These are phyloP conservation scores for Podospora pseudocomata DNA, from an alignment of 495 filamentous ascomycete species.

Conservation along the genomic window DNA sequence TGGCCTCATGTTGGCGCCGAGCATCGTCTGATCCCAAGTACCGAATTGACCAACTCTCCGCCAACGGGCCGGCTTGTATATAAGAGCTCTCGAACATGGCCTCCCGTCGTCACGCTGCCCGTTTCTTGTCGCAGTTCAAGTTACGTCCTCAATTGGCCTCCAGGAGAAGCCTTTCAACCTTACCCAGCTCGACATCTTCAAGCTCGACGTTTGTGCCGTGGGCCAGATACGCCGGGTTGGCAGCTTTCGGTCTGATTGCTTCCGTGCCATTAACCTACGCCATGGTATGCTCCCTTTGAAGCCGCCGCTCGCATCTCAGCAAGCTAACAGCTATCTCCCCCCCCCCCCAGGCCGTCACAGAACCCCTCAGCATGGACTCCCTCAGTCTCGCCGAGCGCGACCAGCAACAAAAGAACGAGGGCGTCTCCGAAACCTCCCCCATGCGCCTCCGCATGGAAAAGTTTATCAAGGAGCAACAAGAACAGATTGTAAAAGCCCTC, in stretches of 20 bases:
- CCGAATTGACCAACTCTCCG: constrained; percentile 10
- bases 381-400: constrained; percentile 70
- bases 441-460: constrained; percentile 98
- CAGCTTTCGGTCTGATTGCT: constrained; percentile 27
- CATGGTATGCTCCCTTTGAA: constrained; percentile 26
- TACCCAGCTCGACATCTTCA: constrained; percentile 9
- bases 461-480: constrained; percentile 88
- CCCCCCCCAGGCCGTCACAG: constrained; percentile 33
- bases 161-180: constrained; percentile 24
- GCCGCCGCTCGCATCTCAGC: background rate
- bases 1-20: constrained; percentile 31
- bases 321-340: background rate
- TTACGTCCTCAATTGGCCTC: constrained; percentile 20
- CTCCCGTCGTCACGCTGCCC: constrained; percentile 22
- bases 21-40: constrained; percentile 25
- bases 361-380: constrained; percentile 40
- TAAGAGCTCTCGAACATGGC: constrained; percentile 24
- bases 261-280: constrained; percentile 29
- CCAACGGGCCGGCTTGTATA: constrained; percentile 10
- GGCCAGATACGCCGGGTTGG: constrained; percentile 22
- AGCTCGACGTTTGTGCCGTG: constrained; percentile 12
- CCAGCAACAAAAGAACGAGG: constrained; percentile 60
- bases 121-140: constrained; percentile 29
- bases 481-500: constrained; percentile 75
- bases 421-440: constrained; percentile 67